Evolutionary conservation across 1,139 yeast species (phyloP).

Genomic region (Pichia inconspicua): DNA sequence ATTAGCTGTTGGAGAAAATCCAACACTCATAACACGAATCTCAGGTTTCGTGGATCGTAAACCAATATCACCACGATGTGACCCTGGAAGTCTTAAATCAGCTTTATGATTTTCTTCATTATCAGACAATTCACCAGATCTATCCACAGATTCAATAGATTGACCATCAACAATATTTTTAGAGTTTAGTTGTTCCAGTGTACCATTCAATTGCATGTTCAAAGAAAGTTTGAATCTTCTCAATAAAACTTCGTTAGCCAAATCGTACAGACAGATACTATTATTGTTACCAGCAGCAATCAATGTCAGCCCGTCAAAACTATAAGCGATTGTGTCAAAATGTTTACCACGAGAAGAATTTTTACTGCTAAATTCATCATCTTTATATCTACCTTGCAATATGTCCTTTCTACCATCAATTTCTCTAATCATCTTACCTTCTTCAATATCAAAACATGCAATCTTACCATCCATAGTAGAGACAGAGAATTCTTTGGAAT

Average conservation of each 20-base stretch:
- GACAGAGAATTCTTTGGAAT: constrained; percentile 82
- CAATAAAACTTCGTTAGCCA: constrained; percentile 76
- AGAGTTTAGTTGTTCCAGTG: constrained; percentile 71
- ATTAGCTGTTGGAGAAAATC: constrained; percentile 84
- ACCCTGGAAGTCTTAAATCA: constrained; percentile 79
- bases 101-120: constrained; percentile 59
- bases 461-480: constrained; percentile 86
- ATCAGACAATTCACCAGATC: constrained; percentile 81
- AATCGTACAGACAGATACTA: constrained; percentile 84
- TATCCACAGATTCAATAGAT: constrained; percentile 71
- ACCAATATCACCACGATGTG: constrained; percentile 81
- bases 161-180: constrained; percentile 84
- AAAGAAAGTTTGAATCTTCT: constrained; percentile 76
- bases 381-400: constrained; percentile 74
- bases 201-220: constrained; percentile 89
- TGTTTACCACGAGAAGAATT: constrained; percentile 79
- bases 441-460: constrained; percentile 73
- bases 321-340: constrained; percentile 74
- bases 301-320: constrained; percentile 81
- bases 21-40: constrained; percentile 65
- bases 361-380: constrained; percentile 73
- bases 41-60: constrained; percentile 72
- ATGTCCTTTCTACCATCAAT: constrained; percentile 86
- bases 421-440: constrained; percentile 71
- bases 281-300: constrained; percentile 94